Percentiles rank a stretch among this genome's conserved stretches.
Evolutionary conservation across 2,329 filamentous ascomycete genomes (phyloP).

Genomic region (Arthrobotrys conoides): DNA sequence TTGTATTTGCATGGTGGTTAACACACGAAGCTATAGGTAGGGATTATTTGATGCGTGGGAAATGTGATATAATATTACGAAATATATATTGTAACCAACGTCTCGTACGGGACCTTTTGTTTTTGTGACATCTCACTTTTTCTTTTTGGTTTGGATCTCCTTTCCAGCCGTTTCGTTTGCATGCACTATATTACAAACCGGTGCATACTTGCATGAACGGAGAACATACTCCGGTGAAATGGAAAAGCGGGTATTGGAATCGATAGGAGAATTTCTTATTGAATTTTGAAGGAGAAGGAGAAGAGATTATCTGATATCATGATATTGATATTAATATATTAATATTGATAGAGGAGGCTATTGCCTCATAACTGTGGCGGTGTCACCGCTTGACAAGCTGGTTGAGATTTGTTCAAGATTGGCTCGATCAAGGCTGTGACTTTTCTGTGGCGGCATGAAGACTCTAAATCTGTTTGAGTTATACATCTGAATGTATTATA

Average conservation of each 20-base stretch:
- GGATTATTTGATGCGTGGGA: slow-evolving; percentile 3
- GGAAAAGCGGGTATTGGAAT: not conserved
- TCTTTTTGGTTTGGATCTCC: not conserved
- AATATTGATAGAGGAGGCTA: not conserved
- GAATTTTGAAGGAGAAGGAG: too few species aligned
- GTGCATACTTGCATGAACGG: too few species aligned
- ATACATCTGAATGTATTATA: too few species aligned
- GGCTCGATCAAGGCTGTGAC: not conserved
- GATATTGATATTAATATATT: too few species aligned
- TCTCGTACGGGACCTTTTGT: not conserved
- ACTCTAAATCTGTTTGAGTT: not conserved
- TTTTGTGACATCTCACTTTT: slow-evolving; percentile 1
- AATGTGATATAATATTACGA: slow-evolving; percentile 22
- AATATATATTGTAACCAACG: not conserved
- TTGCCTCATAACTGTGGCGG: not conserved
- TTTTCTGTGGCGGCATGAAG: not conserved
- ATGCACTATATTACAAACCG: not conserved
- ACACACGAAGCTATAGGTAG: slow-evolving; percentile 13
- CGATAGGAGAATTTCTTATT: too few species aligned
- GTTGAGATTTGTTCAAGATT: too few species aligned
- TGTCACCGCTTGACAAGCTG: too few species aligned
- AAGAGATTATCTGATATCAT: not conserved
- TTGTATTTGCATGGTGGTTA: slow-evolving; percentile 5
- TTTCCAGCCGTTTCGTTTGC: not conserved
- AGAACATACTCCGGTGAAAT: not conserved